phyloP scores from a whole-genome alignment of 2,329 filamentous ascomycete genomes.

The Beauveria sp. region DNA sequence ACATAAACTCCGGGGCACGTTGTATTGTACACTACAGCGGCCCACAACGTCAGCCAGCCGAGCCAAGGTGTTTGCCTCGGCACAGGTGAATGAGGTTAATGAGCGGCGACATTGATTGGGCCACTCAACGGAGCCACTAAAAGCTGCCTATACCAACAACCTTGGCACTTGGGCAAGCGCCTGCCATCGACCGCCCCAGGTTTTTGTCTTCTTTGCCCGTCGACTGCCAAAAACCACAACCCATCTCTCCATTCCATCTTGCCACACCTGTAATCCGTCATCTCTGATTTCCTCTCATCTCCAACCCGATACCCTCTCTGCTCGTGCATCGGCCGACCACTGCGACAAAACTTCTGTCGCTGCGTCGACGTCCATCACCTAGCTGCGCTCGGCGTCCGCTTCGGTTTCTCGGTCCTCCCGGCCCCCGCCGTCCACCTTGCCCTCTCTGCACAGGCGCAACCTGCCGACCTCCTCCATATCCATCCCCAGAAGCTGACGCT shows the following conservation, averaged over 20 bases:
- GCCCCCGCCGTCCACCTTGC: conserved; percentile 1
- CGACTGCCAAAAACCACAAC: neutral
- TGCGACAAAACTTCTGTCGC: neutral
- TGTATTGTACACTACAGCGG: neutral
- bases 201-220: neutral
- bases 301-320: neutral
- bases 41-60: neutral
- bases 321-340: neutral
- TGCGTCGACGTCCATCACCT: neutral
- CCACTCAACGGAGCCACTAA: neutral
- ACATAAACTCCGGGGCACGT: neutral
- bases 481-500: neutral
- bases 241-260: neutral
- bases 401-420: conserved; percentile 5
- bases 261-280: neutral
- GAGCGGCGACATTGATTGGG: neutral
- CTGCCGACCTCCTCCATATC: conserved; percentile 5
- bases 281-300: neutral
- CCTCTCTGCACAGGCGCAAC: neutral
- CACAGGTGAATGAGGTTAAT: neutral
- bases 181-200: neutral
- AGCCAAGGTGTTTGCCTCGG: conserved; percentile 1
- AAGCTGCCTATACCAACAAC: neutral
- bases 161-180: neutral
- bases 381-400: neutral